Evolutionary conservation across 2,329 filamentous ascomycete genomes (phyloP).

Genomic region (Fusarium goolgardi): DNA sequence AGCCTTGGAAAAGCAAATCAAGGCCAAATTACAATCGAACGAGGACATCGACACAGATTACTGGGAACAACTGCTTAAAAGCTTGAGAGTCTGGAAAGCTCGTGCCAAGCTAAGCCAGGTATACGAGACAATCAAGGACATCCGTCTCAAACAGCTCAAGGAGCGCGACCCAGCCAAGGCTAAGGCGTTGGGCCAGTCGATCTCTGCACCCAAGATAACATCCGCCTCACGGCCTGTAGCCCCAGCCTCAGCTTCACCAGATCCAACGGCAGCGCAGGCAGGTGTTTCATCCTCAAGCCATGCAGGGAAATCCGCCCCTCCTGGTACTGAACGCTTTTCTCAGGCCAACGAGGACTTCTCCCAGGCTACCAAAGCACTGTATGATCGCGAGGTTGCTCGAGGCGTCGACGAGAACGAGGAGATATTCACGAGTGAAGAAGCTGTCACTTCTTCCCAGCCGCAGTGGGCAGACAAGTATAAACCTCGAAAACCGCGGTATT

Average conservation of each 20-base stretch:
- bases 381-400: constrained; percentile 91
- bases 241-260: constrained; percentile 15
- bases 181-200: constrained; percentile 34
- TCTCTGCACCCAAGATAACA: constrained; percentile 9
- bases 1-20: constrained; percentile 86
- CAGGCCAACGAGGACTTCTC: constrained; percentile 80
- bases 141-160: constrained; percentile 73
- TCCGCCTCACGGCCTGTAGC: constrained; percentile 8
- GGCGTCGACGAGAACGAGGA: constrained; percentile 95
- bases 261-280: constrained; percentile 19
- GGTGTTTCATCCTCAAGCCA: constrained; percentile 36
- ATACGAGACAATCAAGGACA: constrained; percentile 78
- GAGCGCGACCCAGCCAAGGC: constrained; percentile 77
- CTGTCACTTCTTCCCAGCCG: constrained; percentile 68
- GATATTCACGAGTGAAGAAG: constrained; percentile 91
- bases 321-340: constrained; percentile 76
- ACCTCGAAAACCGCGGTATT: constrained; percentile 93
- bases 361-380: constrained; percentile 86
- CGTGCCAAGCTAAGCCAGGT: constrained; percentile 85
- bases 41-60: constrained; percentile 97
- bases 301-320: constrained; percentile 56
- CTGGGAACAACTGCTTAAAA: constrained; percentile 92
- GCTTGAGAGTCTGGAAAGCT: constrained; percentile 89
- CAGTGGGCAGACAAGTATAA: constrained; percentile 87
- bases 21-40: constrained; percentile 84